Evolutionary conservation across 2,329 filamentous ascomycete species (phyloP).

Genomic region (Emmonsiellopsis sp.): DNA sequence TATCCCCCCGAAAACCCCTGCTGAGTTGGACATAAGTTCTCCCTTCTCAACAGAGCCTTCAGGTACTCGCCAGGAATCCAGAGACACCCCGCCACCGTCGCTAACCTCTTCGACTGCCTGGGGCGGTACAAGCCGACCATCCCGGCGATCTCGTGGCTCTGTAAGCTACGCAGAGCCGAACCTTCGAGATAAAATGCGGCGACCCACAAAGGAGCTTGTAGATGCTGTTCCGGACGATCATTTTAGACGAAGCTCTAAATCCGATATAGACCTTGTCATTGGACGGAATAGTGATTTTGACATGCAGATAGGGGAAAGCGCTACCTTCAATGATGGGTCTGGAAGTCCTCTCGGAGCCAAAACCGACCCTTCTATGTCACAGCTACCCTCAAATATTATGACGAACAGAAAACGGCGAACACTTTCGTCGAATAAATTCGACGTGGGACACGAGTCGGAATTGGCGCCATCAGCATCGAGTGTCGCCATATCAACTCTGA

Average conservation of each 20-base stretch:
- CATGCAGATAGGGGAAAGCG: slow-evolving; percentile 1
- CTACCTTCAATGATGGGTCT: slow-evolving; percentile 11
- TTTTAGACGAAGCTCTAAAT: slow-evolving; percentile 35
- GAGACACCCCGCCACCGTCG: slow-evolving; percentile 18
- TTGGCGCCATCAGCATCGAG: slow-evolving; percentile 9
- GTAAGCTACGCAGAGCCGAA: slow-evolving; percentile 79
- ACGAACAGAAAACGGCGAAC: slow-evolving; percentile 24
- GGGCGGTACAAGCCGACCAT: slow-evolving; percentile 39
- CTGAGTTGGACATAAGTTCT: background rate
- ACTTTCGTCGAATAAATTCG: slow-evolving; percentile 14
- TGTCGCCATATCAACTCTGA: slow-evolving; percentile 13
- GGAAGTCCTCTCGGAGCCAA: slow-evolving; percentile 13
- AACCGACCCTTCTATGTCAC: slow-evolving; percentile 2
- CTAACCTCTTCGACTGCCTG: slow-evolving; percentile 2
- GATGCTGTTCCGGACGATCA: slow-evolving; percentile 58
- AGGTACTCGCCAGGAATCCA: slow-evolving; percentile 8
- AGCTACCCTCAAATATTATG: slow-evolving; percentile 16
- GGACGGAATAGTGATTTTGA: background rate
- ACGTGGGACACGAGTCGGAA: slow-evolving; percentile 3
- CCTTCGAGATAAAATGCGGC: slow-evolving; percentile 71
- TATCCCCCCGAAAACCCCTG: background rate
- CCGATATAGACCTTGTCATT: slow-evolving; percentile 21
- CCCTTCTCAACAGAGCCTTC: background rate
- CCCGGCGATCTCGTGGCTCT: slow-evolving; percentile 55
- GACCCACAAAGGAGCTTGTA: slow-evolving; percentile 65